Evolutionary conservation across 441 rosid genomes (phyloP), one percentile per base, ranked within the genome.

Genomic region (Capsella rubella): DNA sequence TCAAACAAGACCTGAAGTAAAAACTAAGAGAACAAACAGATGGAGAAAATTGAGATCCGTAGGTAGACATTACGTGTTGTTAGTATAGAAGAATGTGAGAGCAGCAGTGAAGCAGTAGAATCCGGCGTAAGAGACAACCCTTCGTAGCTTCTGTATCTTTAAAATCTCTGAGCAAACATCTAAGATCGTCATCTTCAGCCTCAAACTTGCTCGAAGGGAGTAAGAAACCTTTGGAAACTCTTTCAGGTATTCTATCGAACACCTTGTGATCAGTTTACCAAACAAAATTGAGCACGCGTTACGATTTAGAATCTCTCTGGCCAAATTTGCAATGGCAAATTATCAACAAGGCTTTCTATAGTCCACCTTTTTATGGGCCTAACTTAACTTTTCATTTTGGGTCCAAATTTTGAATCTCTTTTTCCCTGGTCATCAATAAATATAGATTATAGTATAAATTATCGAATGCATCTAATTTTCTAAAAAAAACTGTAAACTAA

Each of bases 81-180:
- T 92, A 8, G 93, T 86, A 49, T 89, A 92, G 64, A 86, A 87
- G 68, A 82, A 95, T 81, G 74, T 85, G 59, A 95, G 28, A 2
- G 83, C 84, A 16, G 87, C 90, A n/a, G 82, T 69, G 68, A 90
- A 89, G 81, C 89, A 82, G 69, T 77, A 95, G 84, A 95, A 89
- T 21, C 91, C 89, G 43, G 97, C 80, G 67, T 89, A 92, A 50
- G 93, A 89, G 65, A 88, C 86, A 9, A 85, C 54, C 58, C 97
- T 78, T 42, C 97, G 85, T 62, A 95, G 53, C 89, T 89, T 95
- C 80, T 90, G 99, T 61, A 95, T 87, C 84, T 89, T 95, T 18
- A 87, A 58, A 64, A 89, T 81, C 76, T 90, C 97, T 54, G 13
- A 68, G 74, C 86, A 77, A 3, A 78, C 81, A 59, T 87, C 86